Percentiles rank a stretch among this genome's conserved stretches.
Conservation (phyloP, 2,329 filamentous ascomycete genomes). For the Biscogniauxia sp. region DNA sequence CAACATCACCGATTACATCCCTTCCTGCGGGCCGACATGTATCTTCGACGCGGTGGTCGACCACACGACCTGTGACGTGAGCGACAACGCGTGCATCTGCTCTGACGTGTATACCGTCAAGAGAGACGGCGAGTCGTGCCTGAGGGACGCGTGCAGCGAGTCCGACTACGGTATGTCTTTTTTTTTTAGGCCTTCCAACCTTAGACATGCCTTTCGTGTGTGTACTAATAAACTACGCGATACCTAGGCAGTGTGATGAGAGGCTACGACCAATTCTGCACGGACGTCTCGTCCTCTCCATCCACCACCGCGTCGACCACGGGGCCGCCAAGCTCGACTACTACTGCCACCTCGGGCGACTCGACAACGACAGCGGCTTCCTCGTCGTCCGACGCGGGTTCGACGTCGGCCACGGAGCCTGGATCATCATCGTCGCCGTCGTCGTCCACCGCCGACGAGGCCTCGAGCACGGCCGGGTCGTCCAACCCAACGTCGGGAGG, state of each 20-base stretch:
- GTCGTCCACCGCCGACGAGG: conserved; percentile 5
- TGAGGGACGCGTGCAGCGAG: conserved; percentile 25
- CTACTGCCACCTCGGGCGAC: no score
- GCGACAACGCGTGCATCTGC: conserved; percentile 30
- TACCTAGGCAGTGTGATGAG: conserved; percentile 25
- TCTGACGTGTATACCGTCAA: conserved; percentile 26
- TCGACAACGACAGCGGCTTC: conserved; percentile 1
- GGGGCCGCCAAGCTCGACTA: no score
- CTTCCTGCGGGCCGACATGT: conserved; percentile 25
- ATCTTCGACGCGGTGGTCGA: conserved; percentile 22
- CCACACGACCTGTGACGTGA: conserved; percentile 25
- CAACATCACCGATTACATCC: conserved; percentile 27
- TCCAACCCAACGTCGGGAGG: conserved; percentile 1
- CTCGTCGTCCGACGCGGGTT: neutral
- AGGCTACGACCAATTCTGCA: conserved; percentile 28
- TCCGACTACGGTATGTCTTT: conserved; percentile 28
- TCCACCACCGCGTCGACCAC: conserved; percentile 2
- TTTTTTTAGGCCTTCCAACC: no score
- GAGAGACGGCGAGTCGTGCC: conserved; percentile 29
- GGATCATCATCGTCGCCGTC: neutral
- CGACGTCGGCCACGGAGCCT: conserved; percentile 3
- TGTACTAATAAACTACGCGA: conserved; percentile 4
- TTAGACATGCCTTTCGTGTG: no score
- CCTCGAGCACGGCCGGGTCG: neutral
- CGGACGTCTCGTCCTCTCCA: conserved; percentile 14